Conservation (phyloP, 129 eudicot genomes). For the Deinandra increscens region DNA sequence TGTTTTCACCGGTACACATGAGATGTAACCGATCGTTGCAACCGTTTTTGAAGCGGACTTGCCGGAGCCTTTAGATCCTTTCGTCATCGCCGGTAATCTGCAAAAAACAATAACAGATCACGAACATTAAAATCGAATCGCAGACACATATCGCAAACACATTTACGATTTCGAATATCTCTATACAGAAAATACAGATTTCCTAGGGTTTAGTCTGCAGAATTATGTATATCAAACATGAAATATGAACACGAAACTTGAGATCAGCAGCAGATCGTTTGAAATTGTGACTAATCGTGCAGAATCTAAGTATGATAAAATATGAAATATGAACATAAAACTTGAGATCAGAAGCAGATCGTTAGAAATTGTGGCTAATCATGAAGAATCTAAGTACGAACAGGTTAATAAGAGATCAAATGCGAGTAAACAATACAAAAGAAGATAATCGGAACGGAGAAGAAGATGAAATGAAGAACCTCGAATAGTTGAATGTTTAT, state of each 20-base stretch:
- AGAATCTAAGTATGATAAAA: neutral
- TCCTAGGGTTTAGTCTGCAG: too few species aligned
- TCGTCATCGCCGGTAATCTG: slow-evolving; percentile 14
- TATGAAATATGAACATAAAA: too few species aligned
- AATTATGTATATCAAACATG: too few species aligned
- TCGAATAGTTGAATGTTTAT: neutral
- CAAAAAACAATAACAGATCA: neutral
- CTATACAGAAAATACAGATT: neutral
- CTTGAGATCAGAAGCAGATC: too few species aligned
- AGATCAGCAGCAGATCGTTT: too few species aligned
- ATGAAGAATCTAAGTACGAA: too few species aligned
- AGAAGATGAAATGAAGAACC: neutral
- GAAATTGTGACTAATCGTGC: neutral
- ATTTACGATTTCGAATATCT: too few species aligned
- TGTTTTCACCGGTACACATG: slow-evolving; percentile 10
- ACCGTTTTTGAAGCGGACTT: slow-evolving; percentile 5
- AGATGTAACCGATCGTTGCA: slow-evolving; percentile 4
- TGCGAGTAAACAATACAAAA: neutral
- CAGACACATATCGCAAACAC: too few species aligned
- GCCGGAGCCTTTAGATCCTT: slow-evolving; percentile 11
- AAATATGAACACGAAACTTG: too few species aligned
- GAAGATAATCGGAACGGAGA: neutral
- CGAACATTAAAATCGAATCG: neutral
- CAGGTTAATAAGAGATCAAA: neutral
- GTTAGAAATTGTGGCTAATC: too few species aligned